Evolutionary conservation across 176 grass and related monocot genomes (phyloP).

Genomic region (Carex kokanica): DNA sequence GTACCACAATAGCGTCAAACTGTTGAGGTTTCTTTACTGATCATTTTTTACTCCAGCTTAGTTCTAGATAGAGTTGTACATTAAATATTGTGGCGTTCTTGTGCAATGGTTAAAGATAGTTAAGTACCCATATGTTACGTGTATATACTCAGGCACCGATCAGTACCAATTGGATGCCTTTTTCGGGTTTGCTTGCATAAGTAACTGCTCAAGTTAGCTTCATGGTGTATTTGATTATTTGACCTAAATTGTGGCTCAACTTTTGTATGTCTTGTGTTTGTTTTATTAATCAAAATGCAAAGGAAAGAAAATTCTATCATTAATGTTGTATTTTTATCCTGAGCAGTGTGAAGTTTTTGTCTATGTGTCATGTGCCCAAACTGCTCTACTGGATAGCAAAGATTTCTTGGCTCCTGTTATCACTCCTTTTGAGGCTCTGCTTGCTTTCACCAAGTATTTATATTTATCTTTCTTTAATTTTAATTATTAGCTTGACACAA

Average conservation of each 20-base stretch:
- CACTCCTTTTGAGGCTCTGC: conserved; percentile 88
- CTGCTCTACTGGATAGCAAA: conserved; percentile 95
- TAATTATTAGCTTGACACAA: not conserved
- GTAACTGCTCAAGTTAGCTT: not conserved
- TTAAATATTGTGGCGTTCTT: not conserved
- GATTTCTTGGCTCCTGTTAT: conserved; percentile 89
- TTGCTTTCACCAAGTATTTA: conserved; percentile 82
- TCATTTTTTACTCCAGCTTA: not conserved
- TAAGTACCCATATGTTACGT: not conserved
- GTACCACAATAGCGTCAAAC: not conserved
- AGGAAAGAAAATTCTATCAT: not conserved
- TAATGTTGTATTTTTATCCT: not conserved
- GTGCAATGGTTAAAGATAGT: not conserved
- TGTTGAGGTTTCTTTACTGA: not conserved
- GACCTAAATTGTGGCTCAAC: not conserved
- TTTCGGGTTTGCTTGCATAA: conserved; percentile 7
- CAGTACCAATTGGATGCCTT: not conserved
- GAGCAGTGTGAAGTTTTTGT: conserved; percentile 88
- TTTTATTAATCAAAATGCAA: not conserved
- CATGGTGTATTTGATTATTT: not conserved
- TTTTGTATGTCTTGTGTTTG: not conserved
- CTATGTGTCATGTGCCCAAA: conserved; percentile 96
- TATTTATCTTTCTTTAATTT: not conserved
- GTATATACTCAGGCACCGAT: not conserved
- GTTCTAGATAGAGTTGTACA: not conserved